phyloP scores from a whole-genome alignment of 108 stramenopile species.

The Nitzschia sp. region DNA sequence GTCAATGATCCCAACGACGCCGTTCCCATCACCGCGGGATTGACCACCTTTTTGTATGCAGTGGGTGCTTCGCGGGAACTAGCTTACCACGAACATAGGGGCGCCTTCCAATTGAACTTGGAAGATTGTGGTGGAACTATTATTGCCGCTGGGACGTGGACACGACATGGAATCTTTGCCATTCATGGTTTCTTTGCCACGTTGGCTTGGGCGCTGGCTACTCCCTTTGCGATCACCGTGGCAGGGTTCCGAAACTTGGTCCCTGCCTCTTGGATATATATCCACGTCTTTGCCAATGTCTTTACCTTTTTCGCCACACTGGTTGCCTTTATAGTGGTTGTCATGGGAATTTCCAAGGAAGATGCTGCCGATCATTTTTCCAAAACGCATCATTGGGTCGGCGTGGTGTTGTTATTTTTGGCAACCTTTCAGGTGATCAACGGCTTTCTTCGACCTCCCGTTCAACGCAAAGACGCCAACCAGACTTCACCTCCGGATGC shows the following conservation, averaged over 20 bases:
- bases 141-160: not conserved
- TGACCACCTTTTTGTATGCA: conserved; percentile 49
- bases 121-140: conserved; percentile 21
- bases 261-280: conserved; percentile 58
- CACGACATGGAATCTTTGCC: conserved; percentile 16
- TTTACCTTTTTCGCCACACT: conserved; percentile 33
- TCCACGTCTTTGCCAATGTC: conserved; percentile 62
- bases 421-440: conserved; percentile 49
- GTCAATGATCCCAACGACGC: conserved; percentile 17
- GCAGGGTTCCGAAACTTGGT: conserved; percentile 55
- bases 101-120: conserved; percentile 33
- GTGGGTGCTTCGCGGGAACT: conserved; percentile 29
- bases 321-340: conserved; percentile 34
- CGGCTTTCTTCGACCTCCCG: conserved; percentile 51
- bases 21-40: conserved; percentile 8
- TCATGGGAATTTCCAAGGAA: conserved; percentile 22
- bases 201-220: conserved; percentile 39
- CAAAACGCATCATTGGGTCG: conserved; percentile 53
- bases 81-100: conserved; percentile 42
- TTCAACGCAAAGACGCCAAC: conserved; percentile 28
- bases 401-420: conserved; percentile 33
- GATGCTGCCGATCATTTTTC: conserved; percentile 33
- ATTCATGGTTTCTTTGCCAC: conserved; percentile 54
- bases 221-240: conserved; percentile 49
- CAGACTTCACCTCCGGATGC: conserved; percentile 4